phyloP scores from a whole-genome alignment of 2,329 filamentous ascomycete species.

The Stagonosporopsis cucurbitacearum region DNA sequence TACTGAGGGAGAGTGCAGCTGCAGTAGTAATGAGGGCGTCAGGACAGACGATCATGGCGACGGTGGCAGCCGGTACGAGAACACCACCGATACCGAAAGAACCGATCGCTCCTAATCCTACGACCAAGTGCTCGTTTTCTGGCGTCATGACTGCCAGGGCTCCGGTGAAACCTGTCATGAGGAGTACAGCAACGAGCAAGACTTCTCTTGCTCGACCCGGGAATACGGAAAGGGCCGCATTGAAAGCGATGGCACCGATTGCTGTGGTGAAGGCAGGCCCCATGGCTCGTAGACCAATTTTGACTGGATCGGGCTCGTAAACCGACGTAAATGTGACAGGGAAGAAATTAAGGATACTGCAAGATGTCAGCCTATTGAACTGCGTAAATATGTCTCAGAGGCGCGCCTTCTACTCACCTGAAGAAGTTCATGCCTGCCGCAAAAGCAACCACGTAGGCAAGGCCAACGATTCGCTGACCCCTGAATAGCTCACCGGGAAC shows the following conservation, averaged over 20 bases:
- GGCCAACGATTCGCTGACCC: slow-evolving; percentile 40
- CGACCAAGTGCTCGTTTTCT: slow-evolving; percentile 38
- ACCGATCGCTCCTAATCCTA: slow-evolving; percentile 42
- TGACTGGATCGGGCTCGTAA: slow-evolving; percentile 39
- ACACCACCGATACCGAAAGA: slow-evolving; percentile 49
- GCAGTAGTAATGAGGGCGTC: slow-evolving; percentile 46
- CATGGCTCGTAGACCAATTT: slow-evolving; percentile 43
- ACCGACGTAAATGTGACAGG: slow-evolving; percentile 38
- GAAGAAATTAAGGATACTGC: slow-evolving; percentile 42
- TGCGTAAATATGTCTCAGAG: no score
- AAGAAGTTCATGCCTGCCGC: slow-evolving; percentile 47
- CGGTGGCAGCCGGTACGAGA: slow-evolving; percentile 43
- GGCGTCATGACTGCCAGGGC: slow-evolving; percentile 40
- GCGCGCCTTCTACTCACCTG: slow-evolving; percentile 6
- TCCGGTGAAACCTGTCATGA: slow-evolving; percentile 45
- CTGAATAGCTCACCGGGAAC: slow-evolving; percentile 47
- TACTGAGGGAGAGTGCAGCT: slow-evolving; percentile 53
- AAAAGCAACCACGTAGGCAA: slow-evolving; percentile 44
- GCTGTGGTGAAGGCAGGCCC: slow-evolving; percentile 34
- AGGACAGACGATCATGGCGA: slow-evolving; percentile 44
- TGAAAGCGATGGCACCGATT: slow-evolving; percentile 40
- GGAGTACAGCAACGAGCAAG: slow-evolving; percentile 37
- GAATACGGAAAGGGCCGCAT: slow-evolving; percentile 35
- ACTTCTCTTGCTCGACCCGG: slow-evolving; percentile 35
- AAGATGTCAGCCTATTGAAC: neutral